Conservation (phyloP, 2,329 filamentous ascomycete species). For the Fusarium oxysporum region DNA sequence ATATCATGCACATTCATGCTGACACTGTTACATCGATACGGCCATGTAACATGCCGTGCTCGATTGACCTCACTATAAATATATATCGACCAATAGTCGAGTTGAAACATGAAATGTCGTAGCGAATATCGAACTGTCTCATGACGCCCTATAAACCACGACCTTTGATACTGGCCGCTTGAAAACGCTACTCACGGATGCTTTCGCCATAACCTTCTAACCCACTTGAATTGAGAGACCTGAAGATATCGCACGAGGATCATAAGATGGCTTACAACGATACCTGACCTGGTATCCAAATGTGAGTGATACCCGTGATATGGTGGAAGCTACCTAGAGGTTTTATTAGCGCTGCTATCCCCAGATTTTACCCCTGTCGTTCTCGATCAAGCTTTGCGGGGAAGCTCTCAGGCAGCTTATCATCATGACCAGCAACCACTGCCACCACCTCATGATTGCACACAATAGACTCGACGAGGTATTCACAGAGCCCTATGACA, state of each 20-base stretch:
- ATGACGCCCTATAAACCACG: neutral
- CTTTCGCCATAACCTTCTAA: neutral
- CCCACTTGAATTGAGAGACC: neutral
- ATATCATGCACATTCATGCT: neutral
- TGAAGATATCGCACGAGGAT: neutral
- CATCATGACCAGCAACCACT: neutral
- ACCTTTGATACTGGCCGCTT: neutral
- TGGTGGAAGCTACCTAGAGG: neutral
- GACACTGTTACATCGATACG: neutral
- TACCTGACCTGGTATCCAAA: neutral
- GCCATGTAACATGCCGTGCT: neutral
- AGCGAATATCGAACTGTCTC: neutral
- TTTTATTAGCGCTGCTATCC: neutral
- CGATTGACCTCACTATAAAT: neutral
- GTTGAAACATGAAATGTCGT: neutral
- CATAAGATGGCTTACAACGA: neutral
- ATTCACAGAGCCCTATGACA: neutral
- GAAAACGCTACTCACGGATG: neutral
- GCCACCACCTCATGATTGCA: neutral
- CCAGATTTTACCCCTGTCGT: slow-evolving; percentile 21
- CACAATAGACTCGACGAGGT: neutral
- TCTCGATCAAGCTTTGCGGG: slow-evolving; percentile 23
- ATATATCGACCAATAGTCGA: neutral
- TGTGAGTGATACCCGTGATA: neutral
- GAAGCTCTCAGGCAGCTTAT: slow-evolving; percentile 5